Base-by-base conservation (phyloP, 1,284 basidiomycete species). In the Prillingera fragicola region DNA sequence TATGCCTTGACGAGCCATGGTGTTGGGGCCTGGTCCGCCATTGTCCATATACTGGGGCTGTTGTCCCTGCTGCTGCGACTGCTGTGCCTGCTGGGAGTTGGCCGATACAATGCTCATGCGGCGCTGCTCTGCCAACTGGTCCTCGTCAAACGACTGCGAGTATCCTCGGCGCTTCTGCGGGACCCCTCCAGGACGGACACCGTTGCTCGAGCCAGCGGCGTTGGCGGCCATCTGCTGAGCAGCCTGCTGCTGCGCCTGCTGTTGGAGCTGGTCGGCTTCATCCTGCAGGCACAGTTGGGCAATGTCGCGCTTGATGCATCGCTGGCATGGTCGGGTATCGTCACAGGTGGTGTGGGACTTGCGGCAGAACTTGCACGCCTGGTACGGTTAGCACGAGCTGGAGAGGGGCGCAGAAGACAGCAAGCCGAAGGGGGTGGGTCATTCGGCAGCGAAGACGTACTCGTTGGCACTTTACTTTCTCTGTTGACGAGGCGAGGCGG, bases 361-460 rank as follows among this genome's bases (percentile, higher is more conserved):
- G 19, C 50, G 50, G 19, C 50, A 52, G 18, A 48, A 52, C 46
- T 52, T 52, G 50, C 50, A 52, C 5, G 50, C 50, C 50, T 52
- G 28, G 14, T 10, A 19, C 18, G 17, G 39, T 44, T 24, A 49
- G 47, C 34, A 10, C n/a, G 13, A 19, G 19, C 5, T 15, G 23
- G 22, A 10, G n/a, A n/a, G n/a, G n/a, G n/a, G n/a, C n/a, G n/a
- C n/a, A n/a, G n/a, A n/a, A n/a, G n/a, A n/a, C n/a, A n/a, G n/a
- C n/a, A n/a, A n/a, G n/a, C n/a, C n/a, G n/a, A n/a, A n/a, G n/a
- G n/a, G n/a, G n/a, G n/a, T n/a, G n/a, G n/a, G n/a, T n/a, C n/a
- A n/a, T n/a, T n/a, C n/a, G n/a, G n/a, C n/a, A n/a, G n/a, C n/a
- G 9, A 27, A 29, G 13, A 37, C 50, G 24, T 14, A 52, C 50